Percentiles rank a stretch among this genome's conserved stretches.
Conservation (phyloP, 2,329 filamentous ascomycete genomes). For the Fusarium sp. region DNA sequence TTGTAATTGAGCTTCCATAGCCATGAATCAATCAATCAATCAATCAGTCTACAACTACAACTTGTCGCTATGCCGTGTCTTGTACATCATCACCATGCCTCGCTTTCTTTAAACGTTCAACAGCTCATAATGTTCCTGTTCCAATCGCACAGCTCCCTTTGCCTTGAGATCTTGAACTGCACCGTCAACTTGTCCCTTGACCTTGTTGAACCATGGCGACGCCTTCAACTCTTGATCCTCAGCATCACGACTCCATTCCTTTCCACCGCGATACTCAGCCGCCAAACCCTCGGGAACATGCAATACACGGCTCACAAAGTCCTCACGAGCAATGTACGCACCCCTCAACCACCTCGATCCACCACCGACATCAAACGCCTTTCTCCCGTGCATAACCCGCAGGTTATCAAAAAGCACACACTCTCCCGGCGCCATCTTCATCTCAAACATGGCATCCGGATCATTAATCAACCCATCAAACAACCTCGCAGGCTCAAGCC, state of each 20-base stretch:
- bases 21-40: not conserved
- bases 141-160: conserved; percentile 37
- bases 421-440: conserved; percentile 82
- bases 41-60: conserved; percentile 1
- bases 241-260: conserved; percentile 40
- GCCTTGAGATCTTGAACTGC: conserved; percentile 26
- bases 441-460: conserved; percentile 71
- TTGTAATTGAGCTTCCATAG: conserved; percentile 6
- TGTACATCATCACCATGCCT: not conserved
- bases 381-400: conserved; percentile 85
- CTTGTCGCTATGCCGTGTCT: conserved; percentile 15
- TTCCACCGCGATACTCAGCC: conserved; percentile 37
- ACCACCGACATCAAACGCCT: conserved; percentile 74
- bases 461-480: conserved; percentile 73
- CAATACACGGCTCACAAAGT: conserved; percentile 54
- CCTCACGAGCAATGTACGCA: conserved; percentile 76
- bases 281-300: conserved; percentile 47
- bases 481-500: conserved; percentile 61
- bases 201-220: conserved; percentile 45
- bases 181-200: conserved; percentile 18
- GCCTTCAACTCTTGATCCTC: conserved; percentile 43
- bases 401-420: conserved; percentile 95
- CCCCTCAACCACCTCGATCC: conserved; percentile 87
- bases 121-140: conserved; percentile 28
- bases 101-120: conserved; percentile 27